Evolutionary conservation across 257 asterid species (phyloP).

Genomic region (Solanum sejunctum): DNA sequence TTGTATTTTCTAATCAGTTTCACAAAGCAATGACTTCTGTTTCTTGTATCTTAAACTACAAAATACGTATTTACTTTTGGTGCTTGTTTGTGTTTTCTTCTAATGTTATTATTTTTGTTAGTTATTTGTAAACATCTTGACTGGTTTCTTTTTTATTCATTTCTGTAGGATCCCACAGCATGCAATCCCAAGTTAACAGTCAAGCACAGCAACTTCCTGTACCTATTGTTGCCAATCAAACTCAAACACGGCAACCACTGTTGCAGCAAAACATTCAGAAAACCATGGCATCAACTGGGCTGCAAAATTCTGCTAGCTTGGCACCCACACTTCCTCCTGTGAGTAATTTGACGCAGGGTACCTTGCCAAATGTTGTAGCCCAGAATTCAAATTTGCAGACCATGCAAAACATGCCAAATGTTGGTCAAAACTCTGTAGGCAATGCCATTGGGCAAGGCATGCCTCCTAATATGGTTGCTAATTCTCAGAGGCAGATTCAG

Average conservation of each 20-base stretch:
- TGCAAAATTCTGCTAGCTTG: slow-evolving; percentile 61
- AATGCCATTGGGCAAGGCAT: slow-evolving; percentile 70
- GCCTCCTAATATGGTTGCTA: slow-evolving; percentile 58
- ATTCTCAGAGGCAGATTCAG: slow-evolving; percentile 65
- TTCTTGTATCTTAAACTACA: background rate
- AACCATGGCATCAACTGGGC: slow-evolving; percentile 50
- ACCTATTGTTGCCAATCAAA: slow-evolving; percentile 52
- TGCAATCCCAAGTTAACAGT: slow-evolving; percentile 73
- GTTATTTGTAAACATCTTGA: background rate
- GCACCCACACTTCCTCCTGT: slow-evolving; percentile 46
- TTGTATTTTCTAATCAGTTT: background rate
- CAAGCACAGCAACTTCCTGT: slow-evolving; percentile 58
- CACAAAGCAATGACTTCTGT: background rate
- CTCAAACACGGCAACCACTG: slow-evolving; percentile 70
- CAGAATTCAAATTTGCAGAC: slow-evolving; percentile 70
- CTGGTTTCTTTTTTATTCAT: background rate
- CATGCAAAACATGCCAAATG: slow-evolving; percentile 51
- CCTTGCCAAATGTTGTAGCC: slow-evolving; percentile 51
- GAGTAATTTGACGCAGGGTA: slow-evolving; percentile 46
- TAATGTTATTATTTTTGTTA: background rate
- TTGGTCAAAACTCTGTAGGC: slow-evolving; percentile 42
- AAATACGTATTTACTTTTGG: background rate
- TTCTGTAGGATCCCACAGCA: slow-evolving; percentile 50
- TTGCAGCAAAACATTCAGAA: slow-evolving; percentile 60
- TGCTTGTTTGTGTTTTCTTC: background rate